Percentiles rank a stretch among this genome's conserved stretches.
Conservation (phyloP, 1,284 basidiomycete genomes). For the Waitea zeae region DNA sequence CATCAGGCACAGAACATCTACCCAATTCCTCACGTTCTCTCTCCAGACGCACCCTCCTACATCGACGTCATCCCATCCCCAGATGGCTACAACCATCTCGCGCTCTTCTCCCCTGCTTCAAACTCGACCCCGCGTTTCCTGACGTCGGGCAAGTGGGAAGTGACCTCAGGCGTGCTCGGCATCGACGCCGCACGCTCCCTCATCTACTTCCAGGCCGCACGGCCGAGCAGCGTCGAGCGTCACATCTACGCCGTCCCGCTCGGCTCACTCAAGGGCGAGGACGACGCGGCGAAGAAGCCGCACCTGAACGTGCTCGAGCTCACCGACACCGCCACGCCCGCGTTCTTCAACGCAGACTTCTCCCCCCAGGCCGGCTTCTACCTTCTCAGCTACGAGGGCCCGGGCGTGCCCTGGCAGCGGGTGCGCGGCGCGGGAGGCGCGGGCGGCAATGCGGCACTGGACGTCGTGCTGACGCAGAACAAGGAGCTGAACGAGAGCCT, state of each 20-base stretch:
- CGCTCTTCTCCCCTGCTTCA: slow-evolving; percentile 67
- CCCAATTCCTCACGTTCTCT: slow-evolving; percentile 28
- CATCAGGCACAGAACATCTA: slow-evolving; percentile 43
- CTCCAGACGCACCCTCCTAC: slow-evolving; percentile 48
- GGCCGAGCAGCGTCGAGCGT: slow-evolving; percentile 68
- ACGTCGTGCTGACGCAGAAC: slow-evolving; percentile 61
- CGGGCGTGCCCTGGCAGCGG: slow-evolving; percentile 76
- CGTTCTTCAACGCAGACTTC: slow-evolving; percentile 56
- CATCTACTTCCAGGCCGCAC: slow-evolving; percentile 83
- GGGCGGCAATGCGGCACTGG: slow-evolving; percentile 30
- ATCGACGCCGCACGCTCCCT: slow-evolving; percentile 52
- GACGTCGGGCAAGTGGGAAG: slow-evolving; percentile 83
- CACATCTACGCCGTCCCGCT: slow-evolving; percentile 69
- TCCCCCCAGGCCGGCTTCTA: slow-evolving; percentile 80
- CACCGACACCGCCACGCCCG: slow-evolving; percentile 45
- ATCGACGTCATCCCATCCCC: slow-evolving; percentile 72
- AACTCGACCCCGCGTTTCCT: slow-evolving; percentile 61
- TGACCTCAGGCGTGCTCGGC: slow-evolving; percentile 54
- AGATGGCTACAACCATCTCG: slow-evolving; percentile 80
- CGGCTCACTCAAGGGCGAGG: too few relatives aligned
- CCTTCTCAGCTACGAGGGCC: slow-evolving; percentile 66
- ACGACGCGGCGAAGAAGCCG: too few relatives aligned
- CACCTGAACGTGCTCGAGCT: slow-evolving; percentile 42
- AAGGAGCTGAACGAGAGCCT: slow-evolving; percentile 52
- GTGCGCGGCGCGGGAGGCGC: slow-evolving; percentile 48